A percentile compares a stretch with the other conserved stretches of the same genome.
Conservation (phyloP, 169 alveolate species). For the Theileria parva region DNA sequence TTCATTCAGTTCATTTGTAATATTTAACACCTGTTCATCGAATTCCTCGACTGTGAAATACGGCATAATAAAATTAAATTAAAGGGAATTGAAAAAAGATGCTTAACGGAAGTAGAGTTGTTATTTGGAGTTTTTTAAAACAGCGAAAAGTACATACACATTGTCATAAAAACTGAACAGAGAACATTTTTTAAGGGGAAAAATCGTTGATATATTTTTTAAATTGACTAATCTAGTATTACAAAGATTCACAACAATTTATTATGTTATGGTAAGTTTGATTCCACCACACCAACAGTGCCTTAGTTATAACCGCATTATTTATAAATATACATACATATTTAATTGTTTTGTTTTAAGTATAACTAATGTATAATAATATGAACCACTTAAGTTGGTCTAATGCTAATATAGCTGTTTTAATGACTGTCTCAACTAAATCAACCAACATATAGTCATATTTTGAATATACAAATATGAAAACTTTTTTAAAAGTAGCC, state of each 20-base stretch:
- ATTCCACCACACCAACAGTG: neutral
- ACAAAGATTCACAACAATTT: too few species aligned
- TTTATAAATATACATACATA: neutral
- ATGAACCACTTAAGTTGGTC: neutral
- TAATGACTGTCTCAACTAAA: neutral
- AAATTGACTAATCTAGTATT: neutral
- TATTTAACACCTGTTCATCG: constrained; percentile 37
- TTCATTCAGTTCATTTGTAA: neutral
- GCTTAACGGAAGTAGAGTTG: neutral
- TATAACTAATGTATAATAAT: too few species aligned
- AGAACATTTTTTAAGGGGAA: too few species aligned
- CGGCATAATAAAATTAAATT: constrained; percentile 47
- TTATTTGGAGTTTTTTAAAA: too few species aligned
- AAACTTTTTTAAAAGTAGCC: too few species aligned
- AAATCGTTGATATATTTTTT: neutral
- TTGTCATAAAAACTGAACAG: neutral
- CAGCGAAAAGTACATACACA: neutral
- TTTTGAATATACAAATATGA: neutral
- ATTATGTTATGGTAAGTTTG: neutral
- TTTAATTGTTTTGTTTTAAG: too few species aligned
- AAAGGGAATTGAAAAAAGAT: neutral
- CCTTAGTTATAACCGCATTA: too few species aligned
- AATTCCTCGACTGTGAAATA: constrained; percentile 60
- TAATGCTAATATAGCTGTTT: neutral
- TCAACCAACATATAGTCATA: too few species aligned